Evolutionary conservation across 1,284 basidiomycete genomes (phyloP), one percentile per base, ranked within the genome.

Genomic region (Polyporus tsugae): DNA sequence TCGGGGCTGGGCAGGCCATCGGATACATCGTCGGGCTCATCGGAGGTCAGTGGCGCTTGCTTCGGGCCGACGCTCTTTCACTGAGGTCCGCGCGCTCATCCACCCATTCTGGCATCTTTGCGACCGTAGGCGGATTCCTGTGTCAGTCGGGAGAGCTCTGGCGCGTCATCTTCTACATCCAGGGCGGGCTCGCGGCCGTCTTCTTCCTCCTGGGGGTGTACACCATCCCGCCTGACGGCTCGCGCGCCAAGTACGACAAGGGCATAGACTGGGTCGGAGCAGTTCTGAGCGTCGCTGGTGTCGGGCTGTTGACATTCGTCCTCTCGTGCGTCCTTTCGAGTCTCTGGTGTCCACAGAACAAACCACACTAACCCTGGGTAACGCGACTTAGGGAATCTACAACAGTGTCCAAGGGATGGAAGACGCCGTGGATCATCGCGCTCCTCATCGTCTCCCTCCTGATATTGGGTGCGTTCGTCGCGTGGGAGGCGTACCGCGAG

Each of bases 251-350:
- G 53, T 81, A 82, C 62, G 75, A 66, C 19, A 80, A 80, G 63
- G 80, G 80, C 17, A 66, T 82, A 17, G 80, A 82, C 70, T 80
- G 76, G 78, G 75, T 79, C 35, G 80, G 80, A 35, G 80, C 22
- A 0, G 46, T 29, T 10, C 46, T 52, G 22, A 52, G 46, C 22
- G 46, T 52, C 46, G 46, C 46, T 5, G 46, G 46, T 11, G 46
- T 52, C 46, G 46, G 46, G 22, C 10, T 52, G 10, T 5, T 52
- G 22, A 52, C 46, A 1, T 52, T 52, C 22, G 11, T 52, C 10
- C 46, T 52, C 46, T 52, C 46, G 46, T 52, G 11, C 22, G 46
- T 52, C 46, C 22, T 52, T 13, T 22, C 22, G 9, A 11, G 6
- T 22, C n/a, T n/a, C 2, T 4, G 2, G 42, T 19, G n/a, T 46